These are phyloP conservation scores for Lunasporangiospora selenospora DNA, from an alignment of 192 early-diverging fungal genomes.

Conservation along the genomic window DNA sequence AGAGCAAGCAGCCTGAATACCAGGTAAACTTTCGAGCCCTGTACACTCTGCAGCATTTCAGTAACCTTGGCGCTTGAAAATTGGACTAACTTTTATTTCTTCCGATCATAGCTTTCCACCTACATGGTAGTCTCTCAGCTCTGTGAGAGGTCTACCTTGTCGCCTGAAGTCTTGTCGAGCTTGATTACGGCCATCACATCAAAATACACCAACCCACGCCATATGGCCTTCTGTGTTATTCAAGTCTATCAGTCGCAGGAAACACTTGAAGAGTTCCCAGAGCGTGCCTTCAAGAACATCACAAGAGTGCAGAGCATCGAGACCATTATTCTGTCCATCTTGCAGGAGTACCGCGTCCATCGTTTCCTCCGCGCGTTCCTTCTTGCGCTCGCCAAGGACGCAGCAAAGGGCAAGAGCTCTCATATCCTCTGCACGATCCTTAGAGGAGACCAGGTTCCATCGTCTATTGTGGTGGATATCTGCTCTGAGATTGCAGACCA, in stretches of 20 bases:
- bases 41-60: too few relatives aligned
- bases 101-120: conserved; percentile 45
- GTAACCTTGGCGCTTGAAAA: too few relatives aligned
- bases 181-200: conserved; percentile 54
- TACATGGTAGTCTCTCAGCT: conserved; percentile 77
- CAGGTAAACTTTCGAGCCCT: conserved; percentile 51
- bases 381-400: conserved; percentile 30
- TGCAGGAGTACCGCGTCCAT: conserved; percentile 53
- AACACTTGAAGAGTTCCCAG: conserved; percentile 38
- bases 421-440: conserved; percentile 46
- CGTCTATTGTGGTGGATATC: conserved; percentile 35
- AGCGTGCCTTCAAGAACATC: conserved; percentile 32
- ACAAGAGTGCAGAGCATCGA: conserved; percentile 33
- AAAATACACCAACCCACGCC: conserved; percentile 26
- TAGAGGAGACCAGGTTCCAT: conserved; percentile 39
- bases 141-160: conserved; percentile 56
- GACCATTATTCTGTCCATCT: conserved; percentile 22
- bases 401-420: conserved; percentile 22
- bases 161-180: conserved; percentile 48
- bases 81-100: too few relatives aligned
- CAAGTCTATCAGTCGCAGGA: conserved; percentile 64
- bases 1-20: conserved; percentile 52
- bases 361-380: conserved; percentile 52
- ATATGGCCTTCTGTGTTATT: conserved; percentile 55
- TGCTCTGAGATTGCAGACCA: conserved; percentile 44